These are phyloP conservation scores for Tritrichomonas musculus DNA, from an alignment of 208 protist species.

Conservation along the genomic window DNA sequence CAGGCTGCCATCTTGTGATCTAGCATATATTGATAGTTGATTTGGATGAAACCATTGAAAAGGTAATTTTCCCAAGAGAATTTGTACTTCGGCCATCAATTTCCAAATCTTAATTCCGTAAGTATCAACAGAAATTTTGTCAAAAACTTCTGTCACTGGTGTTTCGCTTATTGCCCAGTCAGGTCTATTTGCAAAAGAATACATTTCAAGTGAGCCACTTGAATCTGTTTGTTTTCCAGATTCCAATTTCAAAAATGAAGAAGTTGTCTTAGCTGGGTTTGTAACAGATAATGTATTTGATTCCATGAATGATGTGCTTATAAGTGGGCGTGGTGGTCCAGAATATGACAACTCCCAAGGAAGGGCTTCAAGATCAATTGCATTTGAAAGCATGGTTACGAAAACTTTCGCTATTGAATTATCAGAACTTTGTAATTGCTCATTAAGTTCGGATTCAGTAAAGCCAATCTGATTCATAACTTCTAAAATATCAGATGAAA, in stretches of 20 bases:
- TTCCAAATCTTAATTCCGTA: not conserved
- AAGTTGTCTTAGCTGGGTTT: not conserved
- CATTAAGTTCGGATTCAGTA: not conserved
- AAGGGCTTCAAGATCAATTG: not conserved
- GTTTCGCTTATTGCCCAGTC: not conserved
- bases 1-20: not conserved
- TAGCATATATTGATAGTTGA: not conserved
- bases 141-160: not conserved
- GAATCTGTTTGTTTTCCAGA: too few relatives aligned
- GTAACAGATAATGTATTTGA: not conserved
- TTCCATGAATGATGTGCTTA: not conserved
- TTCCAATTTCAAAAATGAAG: too few relatives aligned
- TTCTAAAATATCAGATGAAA: not conserved
- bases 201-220: not conserved
- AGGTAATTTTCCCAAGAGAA: too few relatives aligned
- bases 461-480: not conserved
- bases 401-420: conserved; percentile 11
- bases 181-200: not conserved
- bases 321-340: not conserved
- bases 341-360: not conserved
- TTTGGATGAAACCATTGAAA: conserved; percentile 27
- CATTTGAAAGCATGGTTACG: not conserved
- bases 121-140: not conserved
- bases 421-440: not conserved
- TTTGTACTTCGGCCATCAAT: not conserved